phyloP scores from a whole-genome alignment of 768 basidiomycete genomes.

The Brasilioporus rufonigricans region DNA sequence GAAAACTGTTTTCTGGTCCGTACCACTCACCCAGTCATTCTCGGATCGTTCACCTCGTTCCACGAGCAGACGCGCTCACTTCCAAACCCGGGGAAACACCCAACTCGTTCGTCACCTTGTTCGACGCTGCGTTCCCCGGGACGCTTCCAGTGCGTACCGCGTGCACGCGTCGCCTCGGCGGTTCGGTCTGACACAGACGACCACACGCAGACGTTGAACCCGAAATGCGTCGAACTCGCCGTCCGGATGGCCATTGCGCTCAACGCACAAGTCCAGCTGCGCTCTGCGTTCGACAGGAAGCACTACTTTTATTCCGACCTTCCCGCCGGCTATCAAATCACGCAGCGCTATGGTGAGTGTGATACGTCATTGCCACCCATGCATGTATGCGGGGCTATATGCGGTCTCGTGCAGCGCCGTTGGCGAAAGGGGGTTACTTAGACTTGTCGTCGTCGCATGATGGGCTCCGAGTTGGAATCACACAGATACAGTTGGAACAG shows the following conservation, averaged over 20 bases:
- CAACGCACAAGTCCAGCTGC: constrained; percentile 55
- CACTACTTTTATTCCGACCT: constrained; percentile 98
- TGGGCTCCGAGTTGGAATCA: constrained; percentile 65
- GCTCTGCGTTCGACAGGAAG: constrained; percentile 91
- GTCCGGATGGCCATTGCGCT: constrained; percentile 81
- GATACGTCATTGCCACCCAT: neutral
- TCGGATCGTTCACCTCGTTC: neutral
- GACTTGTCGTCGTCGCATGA: constrained; percentile 39
- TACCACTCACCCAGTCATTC: neutral
- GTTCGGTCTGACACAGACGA: neutral
- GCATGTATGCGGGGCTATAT: neutral
- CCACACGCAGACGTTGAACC: constrained; percentile 42
- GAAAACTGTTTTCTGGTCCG: constrained; percentile 85
- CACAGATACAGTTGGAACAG: constrained; percentile 96
- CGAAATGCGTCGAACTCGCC: constrained; percentile 73
- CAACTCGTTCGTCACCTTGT: constrained; percentile 71
- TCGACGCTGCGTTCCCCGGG: constrained; percentile 92
- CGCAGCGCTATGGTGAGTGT: constrained; percentile 81
- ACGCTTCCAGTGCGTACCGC: constrained; percentile 83
- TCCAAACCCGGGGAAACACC: constrained; percentile 49
- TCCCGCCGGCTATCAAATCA: constrained; percentile 95
- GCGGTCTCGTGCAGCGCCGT: constrained; percentile 54
- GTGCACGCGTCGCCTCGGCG: neutral
- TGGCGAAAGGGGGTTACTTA: constrained; percentile 69
- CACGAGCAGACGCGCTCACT: constrained; percentile 37